Evolutionary conservation across 495 filamentous ascomycete genomes (phyloP).

Genomic region (Bacidia gigantensis): DNA sequence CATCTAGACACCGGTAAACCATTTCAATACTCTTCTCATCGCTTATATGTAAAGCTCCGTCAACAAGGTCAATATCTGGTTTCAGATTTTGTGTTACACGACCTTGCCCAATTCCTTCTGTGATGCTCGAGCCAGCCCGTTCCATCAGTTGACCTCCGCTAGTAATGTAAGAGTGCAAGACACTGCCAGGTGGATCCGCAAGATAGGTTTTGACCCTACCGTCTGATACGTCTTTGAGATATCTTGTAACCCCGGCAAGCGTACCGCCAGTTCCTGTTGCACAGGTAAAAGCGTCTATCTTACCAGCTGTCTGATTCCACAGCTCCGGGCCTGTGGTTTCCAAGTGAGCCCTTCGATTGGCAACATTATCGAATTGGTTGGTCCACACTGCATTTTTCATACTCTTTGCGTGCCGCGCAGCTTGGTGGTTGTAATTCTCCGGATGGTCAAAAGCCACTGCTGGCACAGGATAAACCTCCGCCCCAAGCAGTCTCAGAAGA

Average conservation of each 20-base stretch:
- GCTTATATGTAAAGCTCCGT: conserved; percentile 71
- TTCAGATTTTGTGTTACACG: conserved; percentile 88
- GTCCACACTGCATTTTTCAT: conserved; percentile 93
- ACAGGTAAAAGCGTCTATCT: conserved; percentile 88
- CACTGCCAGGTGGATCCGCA: conserved; percentile 84
- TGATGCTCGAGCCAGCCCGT: conserved; percentile 79
- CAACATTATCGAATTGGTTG: conserved; percentile 95
- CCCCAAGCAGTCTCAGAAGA: conserved; percentile 75
- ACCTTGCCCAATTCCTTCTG: conserved; percentile 94
- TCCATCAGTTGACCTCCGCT: conserved; percentile 72
- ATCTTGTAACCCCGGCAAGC: conserved; percentile 76
- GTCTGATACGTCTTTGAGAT: conserved; percentile 69
- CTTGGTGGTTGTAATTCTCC: conserved; percentile 96
- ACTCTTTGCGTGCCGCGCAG: conserved; percentile 69
- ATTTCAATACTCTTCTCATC: conserved; percentile 95
- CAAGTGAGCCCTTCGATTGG: conserved; percentile 86
- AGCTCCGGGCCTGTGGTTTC: conserved; percentile 96
- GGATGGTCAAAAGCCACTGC: conserved; percentile 95
- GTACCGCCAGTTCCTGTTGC: conserved; percentile 89
- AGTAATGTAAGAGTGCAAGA: conserved; percentile 81
- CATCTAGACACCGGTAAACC: conserved; percentile 94
- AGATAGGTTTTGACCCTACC: conserved; percentile 80
- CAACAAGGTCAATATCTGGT: conserved; percentile 71
- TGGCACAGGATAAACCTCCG: conserved; percentile 96
- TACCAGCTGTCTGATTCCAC: conserved; percentile 83